A percentile compares a stretch with the other conserved stretches of the same genome.
Evolutionary conservation across 495 filamentous ascomycete species (phyloP).

Genomic region (Neurospora pannonica): DNA sequence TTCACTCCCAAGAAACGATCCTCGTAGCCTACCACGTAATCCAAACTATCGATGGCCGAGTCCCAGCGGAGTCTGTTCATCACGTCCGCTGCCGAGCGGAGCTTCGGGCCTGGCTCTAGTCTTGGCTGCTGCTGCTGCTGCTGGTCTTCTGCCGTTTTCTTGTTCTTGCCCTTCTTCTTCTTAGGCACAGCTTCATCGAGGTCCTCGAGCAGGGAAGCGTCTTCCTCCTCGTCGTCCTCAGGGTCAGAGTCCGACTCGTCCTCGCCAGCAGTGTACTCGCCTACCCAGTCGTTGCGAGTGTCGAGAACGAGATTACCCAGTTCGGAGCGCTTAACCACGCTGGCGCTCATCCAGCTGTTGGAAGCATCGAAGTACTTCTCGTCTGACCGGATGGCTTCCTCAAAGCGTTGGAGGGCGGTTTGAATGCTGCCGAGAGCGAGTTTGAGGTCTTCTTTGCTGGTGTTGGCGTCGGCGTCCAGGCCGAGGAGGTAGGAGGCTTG

Average conservation of each 20-base stretch:
- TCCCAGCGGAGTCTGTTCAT: slow-evolving; percentile 72
- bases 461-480: slow-evolving; percentile 23
- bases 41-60: slow-evolving; percentile 42
- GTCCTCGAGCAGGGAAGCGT: slow-evolving; percentile 13
- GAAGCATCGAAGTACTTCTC: slow-evolving; percentile 38
- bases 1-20: slow-evolving; percentile 60
- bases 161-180: slow-evolving; percentile 13
- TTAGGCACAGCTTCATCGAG: slow-evolving; percentile 12
- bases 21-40: slow-evolving; percentile 66
- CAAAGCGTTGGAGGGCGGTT: slow-evolving; percentile 36
- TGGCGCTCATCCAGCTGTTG: slow-evolving; percentile 38
- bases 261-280: slow-evolving; percentile 29
- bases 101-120: slow-evolving; percentile 17
- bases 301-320: slow-evolving; percentile 33
- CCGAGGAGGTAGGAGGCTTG: slow-evolving; percentile 49
- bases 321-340: slow-evolving; percentile 26
- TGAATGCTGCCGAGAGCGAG: slow-evolving; percentile 25
- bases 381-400: slow-evolving; percentile 34
- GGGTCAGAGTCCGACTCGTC: slow-evolving; percentile 22
- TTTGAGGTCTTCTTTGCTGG: slow-evolving; percentile 21
- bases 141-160: background rate
- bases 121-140: background rate
- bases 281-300: slow-evolving; percentile 33
- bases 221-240: slow-evolving; percentile 19
- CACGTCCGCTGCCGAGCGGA: slow-evolving; percentile 47